Base-by-base conservation (phyloP, 768 basidiomycete species). In the Lentinus tigrinus region DNA sequence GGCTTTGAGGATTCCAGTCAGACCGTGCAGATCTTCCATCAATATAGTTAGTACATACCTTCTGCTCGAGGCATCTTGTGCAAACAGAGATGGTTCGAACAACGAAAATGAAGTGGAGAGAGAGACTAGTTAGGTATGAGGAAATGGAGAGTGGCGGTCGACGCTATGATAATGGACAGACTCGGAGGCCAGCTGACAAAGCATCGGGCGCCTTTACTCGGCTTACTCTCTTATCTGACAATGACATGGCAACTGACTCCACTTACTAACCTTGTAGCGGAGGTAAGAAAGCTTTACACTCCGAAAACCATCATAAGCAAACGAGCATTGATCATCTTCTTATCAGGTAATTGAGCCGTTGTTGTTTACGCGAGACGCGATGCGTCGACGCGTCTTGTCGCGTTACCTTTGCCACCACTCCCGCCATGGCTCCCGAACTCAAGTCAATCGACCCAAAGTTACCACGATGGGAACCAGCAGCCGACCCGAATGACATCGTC, bases 41-140 rank as follows among this genome's bases (percentile, higher is more conserved):
- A n/a, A 6, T 37, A 1, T 3, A 27, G 17, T 24, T 3, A 27
- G 17, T 24, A 48, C 73, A 31, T 63, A 85, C 89, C 89, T 90
- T 91, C 89, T 67, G 90, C 90, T 56, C 90, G 89, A 58, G 90
- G 91, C 90, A 93, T 93, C 57, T 0, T 75, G 78, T 61, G 28
- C 55, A 58, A 38, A 16, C 9, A 26, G 1, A 19, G 3, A 21
- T 11, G 28, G 10, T 16, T 17, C 6, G n/a, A 1, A 23, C 26
- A 27, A 46, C 36, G 14, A 24, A 24, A 1, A 21, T 23, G 27
- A 6, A 16, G 4, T 13, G 38, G 31, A 26, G 24, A 13, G n/a
- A n/a, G n/a, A n/a, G n/a, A n/a, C n/a, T n/a, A n/a, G n/a, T n/a
- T n/a, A 39, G 16, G 43, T 14, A 39, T 40, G 21, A 21, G 38